Conservation (phyloP, 495 filamentous ascomycete genomes). For the Neurospora pannonica region DNA sequence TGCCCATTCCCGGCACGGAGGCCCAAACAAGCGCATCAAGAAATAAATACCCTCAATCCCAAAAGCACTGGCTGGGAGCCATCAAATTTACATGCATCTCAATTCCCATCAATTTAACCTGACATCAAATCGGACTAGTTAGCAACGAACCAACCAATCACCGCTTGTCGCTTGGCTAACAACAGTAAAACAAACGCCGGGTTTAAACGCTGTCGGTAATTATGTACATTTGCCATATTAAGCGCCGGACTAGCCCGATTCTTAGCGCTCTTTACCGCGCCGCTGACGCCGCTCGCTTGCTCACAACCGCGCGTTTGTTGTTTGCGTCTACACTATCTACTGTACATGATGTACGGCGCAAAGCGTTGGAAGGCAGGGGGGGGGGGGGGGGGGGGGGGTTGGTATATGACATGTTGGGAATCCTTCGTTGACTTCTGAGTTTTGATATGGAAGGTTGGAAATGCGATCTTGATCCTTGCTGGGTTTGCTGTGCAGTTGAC, state of each 20-base stretch:
- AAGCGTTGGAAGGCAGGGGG: too few relatives aligned
- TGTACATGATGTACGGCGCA: background rate
- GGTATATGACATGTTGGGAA: too few relatives aligned
- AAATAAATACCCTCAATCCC: rapidly evolving
- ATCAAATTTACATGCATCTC: background rate
- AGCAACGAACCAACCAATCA: background rate
- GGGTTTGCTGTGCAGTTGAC: background rate
- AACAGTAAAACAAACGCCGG: background rate
- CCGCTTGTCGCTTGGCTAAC: background rate
- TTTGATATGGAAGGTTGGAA: too few relatives aligned
- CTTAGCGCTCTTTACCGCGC: background rate
- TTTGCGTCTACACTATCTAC: background rate
- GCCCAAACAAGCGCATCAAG: background rate
- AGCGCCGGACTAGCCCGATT: background rate
- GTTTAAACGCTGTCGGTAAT: background rate
- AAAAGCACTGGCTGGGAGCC: background rate
- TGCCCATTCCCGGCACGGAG: background rate
- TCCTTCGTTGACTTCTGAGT: too few relatives aligned
- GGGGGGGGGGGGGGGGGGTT: too few relatives aligned
- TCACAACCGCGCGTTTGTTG: background rate
- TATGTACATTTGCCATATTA: background rate
- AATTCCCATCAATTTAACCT: background rate
- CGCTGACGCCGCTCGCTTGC: background rate
- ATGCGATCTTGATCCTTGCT: background rate
- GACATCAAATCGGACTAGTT: background rate